Base-by-base conservation (phyloP, 768 basidiomycete species). In the Calocybe cyanea region DNA sequence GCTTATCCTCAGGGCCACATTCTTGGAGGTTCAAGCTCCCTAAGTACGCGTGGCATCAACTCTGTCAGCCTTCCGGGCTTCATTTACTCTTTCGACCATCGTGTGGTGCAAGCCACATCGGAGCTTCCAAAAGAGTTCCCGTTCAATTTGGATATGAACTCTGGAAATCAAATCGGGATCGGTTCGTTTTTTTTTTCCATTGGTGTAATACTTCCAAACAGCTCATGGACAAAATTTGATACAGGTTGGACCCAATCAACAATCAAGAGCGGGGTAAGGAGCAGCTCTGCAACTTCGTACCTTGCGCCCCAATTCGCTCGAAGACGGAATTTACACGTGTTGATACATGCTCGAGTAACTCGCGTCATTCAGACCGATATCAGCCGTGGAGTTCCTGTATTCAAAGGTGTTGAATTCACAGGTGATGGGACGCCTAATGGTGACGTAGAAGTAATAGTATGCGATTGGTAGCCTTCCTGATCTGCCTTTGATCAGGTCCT, bases 261-360 rank as follows among this genome's bases (percentile, higher is more conserved):
- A 2, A 53, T 62, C 14, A 25, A 35, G 15, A 18, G 55, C 31
- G 63, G 61, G 2, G 54, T 57, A 32, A 48, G 66, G 19, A 63
- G 63, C 21, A 65, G 64, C 36, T 54, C 66, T 9, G 58, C 64
- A 7, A 61, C 60, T 3, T 56, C 60, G 0, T 69, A 66, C 41
- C 55, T 69, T 9, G 52, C 50, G 2, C 43, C 51, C 1, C 28
- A 54, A 2, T 59, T 63, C 30, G 41, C 58, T 1, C 36, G 49
- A 3, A 41, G 67, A 10, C 44, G 49, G 1, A 69, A 69, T 45
- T 48, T 69, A 14, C 60, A 65, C 31, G 58, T 69, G 28, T 35
- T 69, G 14, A 37, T 66, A 6, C 51, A 63, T 34, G 56, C 65
- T 0, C 59, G 60, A 7, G 62, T 65, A 11, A 57, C 61, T 2